Base-by-base conservation (phyloP, 352 stramenopile species). In the Elongisporangium undulatum region DNA sequence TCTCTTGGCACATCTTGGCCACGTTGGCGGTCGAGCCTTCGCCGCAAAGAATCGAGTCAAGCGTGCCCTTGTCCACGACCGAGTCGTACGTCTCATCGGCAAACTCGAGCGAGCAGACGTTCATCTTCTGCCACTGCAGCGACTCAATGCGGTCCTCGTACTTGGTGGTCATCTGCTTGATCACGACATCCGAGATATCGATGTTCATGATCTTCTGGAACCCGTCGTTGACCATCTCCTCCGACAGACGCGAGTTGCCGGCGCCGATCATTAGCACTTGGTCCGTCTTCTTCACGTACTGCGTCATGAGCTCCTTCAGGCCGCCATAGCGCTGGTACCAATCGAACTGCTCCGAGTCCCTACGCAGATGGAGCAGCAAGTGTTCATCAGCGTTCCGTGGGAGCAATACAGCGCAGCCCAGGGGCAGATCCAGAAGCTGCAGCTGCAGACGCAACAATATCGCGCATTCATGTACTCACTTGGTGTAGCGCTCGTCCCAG, bases 201-300 rank as follows among this genome's bases (percentile, higher is more conserved):
- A 98, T 93, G 75, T 98, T 98, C 63, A 96, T 89, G 69, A 98
- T 91, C 58, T 87, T 96, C 59, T 96, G 85, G 77, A 92, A 98
- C 4, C 89, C 94, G 71, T 98, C 94, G 63, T 97, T 96, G 52
- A 94, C 92, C 93, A 98, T 98, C 59, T 98, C 95, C 68, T 98
- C 95, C 56, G 85, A 98, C 55, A 98, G 68, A 0, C 91, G 77
- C 51, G 94, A 98, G 72, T 98, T 98, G 54, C 95, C 95, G 16
- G 87, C 92, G 49, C 95, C 95, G 9, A 90, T 72, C 86, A 98
- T 98, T 12, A 98, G 77, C 51, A 98, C 88, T 20, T 76, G 63
- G 64, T 98, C 95, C 53, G 91, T 94, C 77, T 98, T 98, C 69
- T 97, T 96, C 15, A 98, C 72, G 51, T 98, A 97, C 67, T 97